phyloP scores from a whole-genome alignment of 2,329 filamentous ascomycete genomes.

The Aspergillus calidoustus region DNA sequence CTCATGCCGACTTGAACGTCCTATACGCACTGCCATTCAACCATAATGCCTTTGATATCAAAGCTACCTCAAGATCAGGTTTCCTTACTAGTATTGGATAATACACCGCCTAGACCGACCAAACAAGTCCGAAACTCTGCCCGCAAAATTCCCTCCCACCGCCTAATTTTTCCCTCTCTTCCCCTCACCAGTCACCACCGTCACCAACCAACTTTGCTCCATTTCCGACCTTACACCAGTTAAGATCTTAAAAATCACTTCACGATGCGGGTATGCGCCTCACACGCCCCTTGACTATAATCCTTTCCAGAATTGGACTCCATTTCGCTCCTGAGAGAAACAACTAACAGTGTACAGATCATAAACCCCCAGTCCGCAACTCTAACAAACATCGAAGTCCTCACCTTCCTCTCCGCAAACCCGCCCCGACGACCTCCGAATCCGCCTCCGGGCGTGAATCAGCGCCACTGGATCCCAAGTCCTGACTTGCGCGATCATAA shows the following conservation, averaged over 20 bases:
- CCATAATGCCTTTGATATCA: not conserved
- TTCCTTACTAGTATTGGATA: not conserved
- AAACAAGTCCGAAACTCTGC: slow-evolving; percentile 7
- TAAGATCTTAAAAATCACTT: not conserved
- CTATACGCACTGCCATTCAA: not conserved
- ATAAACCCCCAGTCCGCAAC: slow-evolving; percentile 51
- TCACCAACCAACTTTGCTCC: not conserved
- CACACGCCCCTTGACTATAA: too few relatives aligned
- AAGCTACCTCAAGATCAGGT: not conserved
- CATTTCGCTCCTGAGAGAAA: not conserved
- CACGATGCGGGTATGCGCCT: slow-evolving; percentile 31
- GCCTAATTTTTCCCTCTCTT: slow-evolving; percentile 18
- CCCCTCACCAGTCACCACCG: slow-evolving; percentile 10
- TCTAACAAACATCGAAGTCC: slow-evolving; percentile 51
- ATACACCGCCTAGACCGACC: not conserved
- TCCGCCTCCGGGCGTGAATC: slow-evolving; percentile 38
- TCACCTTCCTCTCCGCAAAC: slow-evolving; percentile 46
- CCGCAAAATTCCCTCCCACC: slow-evolving; percentile 16
- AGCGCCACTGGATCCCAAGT: slow-evolving; percentile 44
- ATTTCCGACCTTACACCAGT: not conserved
- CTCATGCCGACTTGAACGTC: too few relatives aligned
- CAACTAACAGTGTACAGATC: slow-evolving; percentile 29
- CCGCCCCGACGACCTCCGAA: slow-evolving; percentile 48
- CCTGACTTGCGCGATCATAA: slow-evolving; percentile 52
- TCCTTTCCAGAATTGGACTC: not conserved